These are phyloP conservation scores for Elaeis guineensis DNA, from an alignment of 176 grass and related monocot species.

Conservation along the genomic window DNA sequence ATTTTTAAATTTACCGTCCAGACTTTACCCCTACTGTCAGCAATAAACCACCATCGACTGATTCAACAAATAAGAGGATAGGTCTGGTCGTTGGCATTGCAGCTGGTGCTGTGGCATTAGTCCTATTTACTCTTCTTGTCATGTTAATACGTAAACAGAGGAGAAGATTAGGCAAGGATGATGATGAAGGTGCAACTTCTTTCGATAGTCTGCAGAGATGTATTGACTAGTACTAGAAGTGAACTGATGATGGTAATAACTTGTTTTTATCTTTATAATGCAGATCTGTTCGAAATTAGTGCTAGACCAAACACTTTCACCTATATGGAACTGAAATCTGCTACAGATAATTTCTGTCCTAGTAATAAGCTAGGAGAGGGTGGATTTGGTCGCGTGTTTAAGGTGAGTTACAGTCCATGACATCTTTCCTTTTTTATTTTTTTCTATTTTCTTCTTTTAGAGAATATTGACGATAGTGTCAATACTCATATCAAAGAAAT, in stretches of 20 bases:
- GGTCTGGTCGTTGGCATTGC: slow-evolving; percentile 18
- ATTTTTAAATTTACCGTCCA: not conserved
- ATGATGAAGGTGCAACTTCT: not conserved
- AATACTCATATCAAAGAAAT: no score
- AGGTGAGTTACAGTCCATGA: not conserved
- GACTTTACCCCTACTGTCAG: slow-evolving; percentile 10
- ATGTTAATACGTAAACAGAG: not conserved
- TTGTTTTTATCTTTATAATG: no score
- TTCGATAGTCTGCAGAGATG: not conserved
- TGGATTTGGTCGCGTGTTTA: slow-evolving; percentile 29
- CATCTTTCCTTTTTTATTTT: no score
- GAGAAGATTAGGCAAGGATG: not conserved
- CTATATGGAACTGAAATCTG: slow-evolving; percentile 23
- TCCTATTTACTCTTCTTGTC: not conserved
- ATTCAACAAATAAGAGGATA: slow-evolving; percentile 7
- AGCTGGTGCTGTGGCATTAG: slow-evolving; percentile 5
- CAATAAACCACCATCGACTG: slow-evolving; percentile 1
- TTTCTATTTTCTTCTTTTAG: no score
- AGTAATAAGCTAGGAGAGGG: slow-evolving; percentile 25
- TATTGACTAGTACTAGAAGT: slow-evolving; percentile 1
- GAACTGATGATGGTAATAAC: not conserved
- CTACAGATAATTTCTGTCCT: slow-evolving; percentile 21
- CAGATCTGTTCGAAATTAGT: no score
- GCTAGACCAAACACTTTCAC: slow-evolving; percentile 12
- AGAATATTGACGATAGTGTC: no score